Conservation (phyloP, 139 green algal species). For the Tetraselmis striata region DNA sequence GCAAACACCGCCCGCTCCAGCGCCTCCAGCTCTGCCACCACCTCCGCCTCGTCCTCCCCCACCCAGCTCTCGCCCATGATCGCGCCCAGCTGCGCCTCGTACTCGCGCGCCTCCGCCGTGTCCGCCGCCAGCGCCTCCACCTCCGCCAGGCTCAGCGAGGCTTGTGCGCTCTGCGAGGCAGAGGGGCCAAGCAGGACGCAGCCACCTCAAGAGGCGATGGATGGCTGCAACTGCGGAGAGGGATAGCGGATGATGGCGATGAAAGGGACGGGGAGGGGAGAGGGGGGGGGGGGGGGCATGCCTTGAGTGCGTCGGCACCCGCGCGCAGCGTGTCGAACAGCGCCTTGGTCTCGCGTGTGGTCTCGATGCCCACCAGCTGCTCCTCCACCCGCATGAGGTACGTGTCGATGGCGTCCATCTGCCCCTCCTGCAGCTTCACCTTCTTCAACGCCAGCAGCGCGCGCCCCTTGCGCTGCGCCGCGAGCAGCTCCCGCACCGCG, state of each 20-base stretch:
- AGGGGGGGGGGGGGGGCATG: too few relatives aligned
- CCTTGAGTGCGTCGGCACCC: not conserved
- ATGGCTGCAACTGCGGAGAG: too few relatives aligned
- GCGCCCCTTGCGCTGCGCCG: not conserved
- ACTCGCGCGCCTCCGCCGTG: not conserved
- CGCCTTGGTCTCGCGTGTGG: not conserved
- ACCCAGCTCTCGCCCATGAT: not conserved
- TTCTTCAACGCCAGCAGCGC: not conserved
- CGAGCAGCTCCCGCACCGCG: not conserved
- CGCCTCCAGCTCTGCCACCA: not conserved
- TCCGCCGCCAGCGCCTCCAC: not conserved
- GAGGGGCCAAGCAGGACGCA: too few relatives aligned
- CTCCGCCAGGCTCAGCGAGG: not conserved
- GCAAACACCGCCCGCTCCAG: not conserved
- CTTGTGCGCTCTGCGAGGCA: too few relatives aligned
- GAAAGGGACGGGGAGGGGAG: too few relatives aligned
- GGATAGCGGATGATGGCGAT: too few relatives aligned
- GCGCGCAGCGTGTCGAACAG: not conserved
- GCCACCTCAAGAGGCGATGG: too few relatives aligned
- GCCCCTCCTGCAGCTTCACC: not conserved
- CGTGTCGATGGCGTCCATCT: not conserved
- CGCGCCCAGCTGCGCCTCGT: not conserved
- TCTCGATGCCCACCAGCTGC: not conserved
- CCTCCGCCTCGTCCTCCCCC: not conserved
- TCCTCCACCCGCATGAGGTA: not conserved